Percentiles rank a stretch among this genome's conserved stretches.
Evolutionary conservation across 1,284 basidiomycete species (phyloP).

Genomic region (Ceratobasidium sp.): DNA sequence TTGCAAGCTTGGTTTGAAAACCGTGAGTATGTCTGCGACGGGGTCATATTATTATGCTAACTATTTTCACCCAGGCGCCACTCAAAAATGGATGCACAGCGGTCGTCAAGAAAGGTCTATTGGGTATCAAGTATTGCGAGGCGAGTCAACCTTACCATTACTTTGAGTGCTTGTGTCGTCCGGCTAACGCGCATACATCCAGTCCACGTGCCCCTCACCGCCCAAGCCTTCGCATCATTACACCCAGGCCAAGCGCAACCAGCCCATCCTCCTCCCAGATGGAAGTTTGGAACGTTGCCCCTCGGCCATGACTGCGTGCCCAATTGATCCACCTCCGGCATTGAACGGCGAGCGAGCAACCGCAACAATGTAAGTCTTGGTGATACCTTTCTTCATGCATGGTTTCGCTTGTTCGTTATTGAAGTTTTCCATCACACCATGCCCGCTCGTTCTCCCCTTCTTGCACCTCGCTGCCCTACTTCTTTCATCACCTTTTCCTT

Average conservation of each 20-base stretch:
- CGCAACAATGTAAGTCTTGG: slow-evolving; percentile 21
- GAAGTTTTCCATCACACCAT: neutral
- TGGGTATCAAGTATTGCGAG: neutral
- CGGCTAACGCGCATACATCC: neutral
- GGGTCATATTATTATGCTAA: neutral
- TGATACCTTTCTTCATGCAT: too few species aligned
- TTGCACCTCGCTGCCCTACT: too few species aligned
- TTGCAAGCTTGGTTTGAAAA: neutral
- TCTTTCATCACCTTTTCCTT: too few species aligned
- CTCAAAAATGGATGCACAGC: neutral
- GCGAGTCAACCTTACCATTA: neutral
- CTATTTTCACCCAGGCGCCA: neutral
- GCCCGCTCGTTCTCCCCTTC: neutral
- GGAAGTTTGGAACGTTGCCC: slow-evolving; percentile 14
- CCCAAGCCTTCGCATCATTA: slow-evolving; percentile 15
- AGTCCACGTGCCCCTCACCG: slow-evolving; percentile 5
- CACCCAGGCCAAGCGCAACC: slow-evolving; percentile 5
- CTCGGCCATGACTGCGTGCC: slow-evolving; percentile 17
- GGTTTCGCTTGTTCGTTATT: neutral
- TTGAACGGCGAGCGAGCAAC: slow-evolving; percentile 19
- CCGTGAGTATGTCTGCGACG: neutral
- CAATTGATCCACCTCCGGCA: slow-evolving; percentile 5
- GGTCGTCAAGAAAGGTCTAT: neutral
- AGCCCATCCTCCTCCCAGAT: slow-evolving; percentile 12
- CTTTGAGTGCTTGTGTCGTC: neutral